Base-by-base conservation (phyloP, 176 grass and related monocot species). In the Dendrocalamus sinicus region DNA sequence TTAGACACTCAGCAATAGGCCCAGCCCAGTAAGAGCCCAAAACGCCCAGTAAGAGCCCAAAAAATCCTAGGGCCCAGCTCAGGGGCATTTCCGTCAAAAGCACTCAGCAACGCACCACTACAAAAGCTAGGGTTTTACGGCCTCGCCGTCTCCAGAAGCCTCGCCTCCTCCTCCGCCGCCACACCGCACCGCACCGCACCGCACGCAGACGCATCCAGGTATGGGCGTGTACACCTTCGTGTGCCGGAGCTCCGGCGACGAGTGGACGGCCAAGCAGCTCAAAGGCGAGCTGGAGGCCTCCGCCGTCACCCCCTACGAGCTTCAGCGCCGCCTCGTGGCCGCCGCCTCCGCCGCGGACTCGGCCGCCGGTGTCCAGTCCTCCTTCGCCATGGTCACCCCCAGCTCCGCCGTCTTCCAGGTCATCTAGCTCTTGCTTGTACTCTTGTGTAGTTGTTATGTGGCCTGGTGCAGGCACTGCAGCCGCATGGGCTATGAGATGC, bases 221-320 rank as follows among this genome's bases (percentile, higher is more conserved):
- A 97, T 98, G 96, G 96, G 96, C 52, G 96, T 98, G 9, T 95
- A 91, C 91, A 98, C 96, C 12, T 98, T 98, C 86, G 96, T 95
- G 48, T 98, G 96, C 91, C 90, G 90, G 68, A 94, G 75, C 63
- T 71, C 73, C 37, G 96, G 88, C 68, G 90, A 39, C 22, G 90
- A 92, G 81, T 98, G 96, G 96, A 86, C 83, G 60, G 96, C 91
- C 77, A 98, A 98, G 91, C 93, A 95, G 88, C 88, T 86, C 81
- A 85, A 86, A 7, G 90, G 85, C 12, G 91, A 85, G 47, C 76
- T 95, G 46, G 96, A 98, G 89, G 83, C 86, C 37, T 92, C 91
- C 83, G 96, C 91, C 43, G 84, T 80, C 72, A 83, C 93, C 22
- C 52, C 87, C 51, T 95, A 91, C 89, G 77, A 82, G 7, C 93